phyloP scores from a whole-genome alignment of 108 stramenopile species.

The Skeletonema costatum region DNA sequence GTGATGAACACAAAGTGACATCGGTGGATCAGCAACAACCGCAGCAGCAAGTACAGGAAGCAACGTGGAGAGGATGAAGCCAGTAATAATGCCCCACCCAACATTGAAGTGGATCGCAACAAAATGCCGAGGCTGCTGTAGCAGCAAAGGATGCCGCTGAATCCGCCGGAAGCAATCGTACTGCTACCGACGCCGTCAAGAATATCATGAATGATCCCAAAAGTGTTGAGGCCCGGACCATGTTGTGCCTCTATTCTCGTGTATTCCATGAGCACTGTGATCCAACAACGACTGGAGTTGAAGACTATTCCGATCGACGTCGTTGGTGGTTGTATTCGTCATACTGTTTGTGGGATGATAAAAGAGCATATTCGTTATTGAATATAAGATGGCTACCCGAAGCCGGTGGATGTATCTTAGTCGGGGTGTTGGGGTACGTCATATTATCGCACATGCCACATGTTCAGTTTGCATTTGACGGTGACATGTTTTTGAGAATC shows the following conservation, averaged over 20 bases:
- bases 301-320: slow-evolving; percentile 74
- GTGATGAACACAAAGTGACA: slow-evolving; percentile 11
- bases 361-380: slow-evolving; percentile 86
- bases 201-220: slow-evolving; percentile 76
- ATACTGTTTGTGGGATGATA: slow-evolving; percentile 83
- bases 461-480: slow-evolving; percentile 83
- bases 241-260: slow-evolving; percentile 86
- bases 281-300: slow-evolving; percentile 62
- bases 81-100: not conserved
- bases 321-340: slow-evolving; percentile 79
- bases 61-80: slow-evolving; percentile 22
- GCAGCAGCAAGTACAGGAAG: not conserved
- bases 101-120: not conserved
- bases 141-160: slow-evolving; percentile 53
- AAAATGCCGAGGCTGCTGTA: slow-evolving; percentile 36
- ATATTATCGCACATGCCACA: slow-evolving; percentile 72
- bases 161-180: slow-evolving; percentile 69
- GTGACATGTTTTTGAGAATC: slow-evolving; percentile 84
- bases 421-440: slow-evolving; percentile 78
- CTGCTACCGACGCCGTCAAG: slow-evolving; percentile 57
- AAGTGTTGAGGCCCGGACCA: slow-evolving; percentile 75
- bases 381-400: slow-evolving; percentile 88
- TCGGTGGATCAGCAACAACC: slow-evolving; percentile 4
- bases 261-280: slow-evolving; percentile 89
- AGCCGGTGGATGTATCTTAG: slow-evolving; percentile 88